phyloP scores from a whole-genome alignment of 257 asterid species.

The Osmanthus fragrans region DNA sequence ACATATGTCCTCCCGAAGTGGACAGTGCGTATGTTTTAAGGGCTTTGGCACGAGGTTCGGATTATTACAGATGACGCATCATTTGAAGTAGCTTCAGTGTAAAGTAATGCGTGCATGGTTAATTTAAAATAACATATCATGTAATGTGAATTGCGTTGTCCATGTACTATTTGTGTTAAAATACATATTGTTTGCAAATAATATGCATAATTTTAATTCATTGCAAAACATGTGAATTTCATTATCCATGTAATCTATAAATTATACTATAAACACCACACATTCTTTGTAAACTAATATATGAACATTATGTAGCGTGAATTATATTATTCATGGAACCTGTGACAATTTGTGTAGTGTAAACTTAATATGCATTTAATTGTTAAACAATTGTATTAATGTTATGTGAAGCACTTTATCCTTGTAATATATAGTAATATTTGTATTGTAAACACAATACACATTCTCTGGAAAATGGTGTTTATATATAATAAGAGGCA shows the following conservation, averaged over 20 bases:
- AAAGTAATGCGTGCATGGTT: background rate
- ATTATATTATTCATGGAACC: no score
- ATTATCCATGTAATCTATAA: background rate
- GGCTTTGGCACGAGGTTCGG: no score
- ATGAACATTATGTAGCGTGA: no score
- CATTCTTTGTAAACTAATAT: no score
- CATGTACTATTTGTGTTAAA: background rate
- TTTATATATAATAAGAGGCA: background rate
- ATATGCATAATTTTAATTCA: background rate
- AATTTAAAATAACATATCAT: no score
- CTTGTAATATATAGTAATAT: background rate
- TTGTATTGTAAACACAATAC: background rate
- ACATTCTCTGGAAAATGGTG: background rate
- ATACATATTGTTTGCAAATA: background rate
- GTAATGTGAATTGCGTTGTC: background rate
- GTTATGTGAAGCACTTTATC: background rate
- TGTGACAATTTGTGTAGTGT: background rate
- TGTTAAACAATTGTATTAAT: no score
- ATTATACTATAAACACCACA: no score
- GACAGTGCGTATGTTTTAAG: no score
- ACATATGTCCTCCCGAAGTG: no score
- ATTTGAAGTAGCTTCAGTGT: background rate
- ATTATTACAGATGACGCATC: no score
- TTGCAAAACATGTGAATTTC: background rate
- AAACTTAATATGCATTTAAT: no score